Conservation (phyloP, 768 basidiomycete species). For the Dentipellis sp. region DNA sequence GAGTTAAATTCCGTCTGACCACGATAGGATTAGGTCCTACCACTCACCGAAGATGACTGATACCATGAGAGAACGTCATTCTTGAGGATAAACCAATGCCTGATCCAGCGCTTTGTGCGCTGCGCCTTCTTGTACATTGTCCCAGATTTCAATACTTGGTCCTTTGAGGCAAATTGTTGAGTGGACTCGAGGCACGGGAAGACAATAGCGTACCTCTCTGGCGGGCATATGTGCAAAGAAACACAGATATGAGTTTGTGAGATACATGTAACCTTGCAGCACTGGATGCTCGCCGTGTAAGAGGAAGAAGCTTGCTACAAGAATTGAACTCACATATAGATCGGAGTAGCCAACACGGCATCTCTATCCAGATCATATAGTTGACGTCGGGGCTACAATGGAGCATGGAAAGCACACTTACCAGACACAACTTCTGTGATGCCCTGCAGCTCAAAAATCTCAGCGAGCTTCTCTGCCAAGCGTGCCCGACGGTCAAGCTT, state of each 20-base stretch:
- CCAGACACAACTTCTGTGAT: slow-evolving; percentile 83
- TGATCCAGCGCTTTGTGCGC: slow-evolving; percentile 85
- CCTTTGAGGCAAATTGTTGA: slow-evolving; percentile 34
- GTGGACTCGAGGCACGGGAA: not conserved
- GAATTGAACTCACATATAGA: slow-evolving; percentile 63
- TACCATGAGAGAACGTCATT: slow-evolving; percentile 97
- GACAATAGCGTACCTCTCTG: slow-evolving; percentile 52
- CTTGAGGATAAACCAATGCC: slow-evolving; percentile 95
- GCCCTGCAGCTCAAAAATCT: slow-evolving; percentile 75
- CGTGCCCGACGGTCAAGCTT: slow-evolving; percentile 55
- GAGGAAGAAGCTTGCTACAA: not conserved
- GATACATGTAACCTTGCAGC: slow-evolving; percentile 95
- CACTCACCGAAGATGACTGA: slow-evolving; percentile 76
- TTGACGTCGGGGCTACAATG: slow-evolving; percentile 3
- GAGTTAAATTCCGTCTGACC: slow-evolving; percentile 1
- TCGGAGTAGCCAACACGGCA: slow-evolving; percentile 90
- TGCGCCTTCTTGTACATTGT: slow-evolving; percentile 81
- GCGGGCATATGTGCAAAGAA: slow-evolving; percentile 95
- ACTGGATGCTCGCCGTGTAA: slow-evolving; percentile 35
- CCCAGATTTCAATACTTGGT: slow-evolving; percentile 89
- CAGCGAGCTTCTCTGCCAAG: slow-evolving; percentile 80
- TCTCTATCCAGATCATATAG: slow-evolving; percentile 39
- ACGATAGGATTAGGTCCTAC: not conserved
- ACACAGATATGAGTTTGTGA: slow-evolving; percentile 88
- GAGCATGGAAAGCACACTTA: slow-evolving; percentile 24